phyloP scores from a whole-genome alignment of 257 asterid species.

The Capsicum pubescens region DNA sequence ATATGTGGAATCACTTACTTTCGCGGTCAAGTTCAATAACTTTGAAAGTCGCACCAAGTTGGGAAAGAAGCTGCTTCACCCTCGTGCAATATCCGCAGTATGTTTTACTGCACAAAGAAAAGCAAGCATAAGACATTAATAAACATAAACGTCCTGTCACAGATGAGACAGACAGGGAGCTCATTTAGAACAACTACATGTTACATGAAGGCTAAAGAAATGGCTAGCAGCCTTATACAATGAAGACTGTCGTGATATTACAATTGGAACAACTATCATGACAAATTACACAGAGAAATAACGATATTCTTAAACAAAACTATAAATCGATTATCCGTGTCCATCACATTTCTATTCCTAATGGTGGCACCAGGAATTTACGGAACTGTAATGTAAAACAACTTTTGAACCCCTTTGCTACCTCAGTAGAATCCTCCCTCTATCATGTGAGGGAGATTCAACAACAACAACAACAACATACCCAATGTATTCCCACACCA shows the following conservation, averaged over 20 bases:
- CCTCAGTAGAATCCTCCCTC: neutral
- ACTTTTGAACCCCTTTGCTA: neutral
- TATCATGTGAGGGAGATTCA: neutral
- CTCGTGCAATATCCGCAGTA: constrained; percentile 68
- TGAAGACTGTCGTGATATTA: neutral
- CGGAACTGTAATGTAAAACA: neutral
- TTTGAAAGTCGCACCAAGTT: constrained; percentile 59
- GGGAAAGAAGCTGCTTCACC: constrained; percentile 70
- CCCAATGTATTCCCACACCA: no score
- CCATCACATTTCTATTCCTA: neutral
- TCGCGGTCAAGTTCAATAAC: constrained; percentile 74
- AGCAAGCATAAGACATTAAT: neutral
- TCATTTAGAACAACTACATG: neutral
- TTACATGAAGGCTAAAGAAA: neutral
- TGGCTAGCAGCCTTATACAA: neutral
- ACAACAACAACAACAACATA: no score
- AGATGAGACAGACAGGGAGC: neutral
- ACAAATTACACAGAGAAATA: neutral
- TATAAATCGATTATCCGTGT: neutral
- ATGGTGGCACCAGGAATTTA: constrained; percentile 5
- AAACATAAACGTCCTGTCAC: neutral
- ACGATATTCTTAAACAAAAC: neutral
- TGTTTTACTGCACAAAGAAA: constrained; percentile 59
- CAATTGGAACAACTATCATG: neutral
- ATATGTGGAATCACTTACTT: constrained; percentile 50